These are phyloP conservation scores for Fraxinus greggii DNA, from an alignment of 305 asterid species.

Conservation along the genomic window DNA sequence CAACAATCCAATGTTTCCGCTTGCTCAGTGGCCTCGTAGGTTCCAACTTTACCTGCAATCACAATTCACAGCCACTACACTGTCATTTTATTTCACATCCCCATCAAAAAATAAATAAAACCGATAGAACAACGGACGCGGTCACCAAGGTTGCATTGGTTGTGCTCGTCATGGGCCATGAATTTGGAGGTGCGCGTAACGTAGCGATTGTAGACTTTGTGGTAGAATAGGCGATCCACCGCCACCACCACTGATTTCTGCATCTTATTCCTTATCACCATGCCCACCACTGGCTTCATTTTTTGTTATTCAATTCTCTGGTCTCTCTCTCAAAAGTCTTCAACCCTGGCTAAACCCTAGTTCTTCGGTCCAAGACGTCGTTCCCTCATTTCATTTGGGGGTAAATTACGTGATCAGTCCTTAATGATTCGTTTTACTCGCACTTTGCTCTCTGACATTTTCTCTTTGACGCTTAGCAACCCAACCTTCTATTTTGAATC, in stretches of 20 bases:
- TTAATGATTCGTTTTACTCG: not conserved
- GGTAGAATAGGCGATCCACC: slow-evolving; percentile 77
- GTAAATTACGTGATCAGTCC: not conserved
- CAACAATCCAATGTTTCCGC: slow-evolving; percentile 72
- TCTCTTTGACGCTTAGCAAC: not conserved
- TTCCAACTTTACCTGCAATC: slow-evolving; percentile 69
- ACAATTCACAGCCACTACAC: not conserved
- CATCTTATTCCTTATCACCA: slow-evolving; percentile 67
- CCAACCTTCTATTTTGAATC: not conserved
- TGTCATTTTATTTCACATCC: not conserved
- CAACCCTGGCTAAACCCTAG: not conserved
- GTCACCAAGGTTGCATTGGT: slow-evolving; percentile 69
- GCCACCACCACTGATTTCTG: slow-evolving; percentile 94
- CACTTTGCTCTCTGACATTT: not conserved
- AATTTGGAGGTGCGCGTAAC: slow-evolving; percentile 83
- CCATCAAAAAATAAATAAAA: not conserved
- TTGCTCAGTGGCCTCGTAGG: slow-evolving; percentile 90
- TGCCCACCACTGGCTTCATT: slow-evolving; percentile 60
- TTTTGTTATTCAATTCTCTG: not conserved
- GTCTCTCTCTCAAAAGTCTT: not conserved
- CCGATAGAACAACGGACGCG: slow-evolving; percentile 34
- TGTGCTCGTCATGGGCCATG: slow-evolving; percentile 74
- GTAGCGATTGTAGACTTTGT: slow-evolving; percentile 75
- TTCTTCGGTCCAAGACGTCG: not conserved
- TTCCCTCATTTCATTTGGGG: not conserved